Evolutionary conservation across 1,284 basidiomycete genomes (phyloP).

Genomic region (Gomphus sp.): DNA sequence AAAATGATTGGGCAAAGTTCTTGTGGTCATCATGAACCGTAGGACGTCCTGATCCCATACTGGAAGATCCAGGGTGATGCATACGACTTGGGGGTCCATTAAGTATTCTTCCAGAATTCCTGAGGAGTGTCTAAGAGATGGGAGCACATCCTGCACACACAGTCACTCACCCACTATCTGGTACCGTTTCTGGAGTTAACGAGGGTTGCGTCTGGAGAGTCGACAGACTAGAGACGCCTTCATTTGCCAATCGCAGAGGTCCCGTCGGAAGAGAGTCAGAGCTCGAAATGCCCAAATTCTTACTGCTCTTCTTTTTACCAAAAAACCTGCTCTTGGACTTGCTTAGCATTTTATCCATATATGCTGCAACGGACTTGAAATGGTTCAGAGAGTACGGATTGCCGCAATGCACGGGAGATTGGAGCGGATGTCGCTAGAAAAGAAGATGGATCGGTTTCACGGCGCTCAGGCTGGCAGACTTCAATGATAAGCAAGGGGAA

Average conservation of each 20-base stretch:
- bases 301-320: slow-evolving; percentile 1
- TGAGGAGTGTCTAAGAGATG: neutral
- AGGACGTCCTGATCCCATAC: neutral
- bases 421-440: neutral
- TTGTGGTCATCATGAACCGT: neutral
- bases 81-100: neutral
- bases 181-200: neutral
- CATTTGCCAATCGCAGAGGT: neutral
- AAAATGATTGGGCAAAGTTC: neutral
- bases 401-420: neutral
- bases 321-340: slow-evolving; percentile 3
- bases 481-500: neutral
- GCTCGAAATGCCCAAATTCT: neutral
- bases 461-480: neutral
- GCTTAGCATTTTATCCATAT: neutral
- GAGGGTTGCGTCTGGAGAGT: neutral
- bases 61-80: neutral
- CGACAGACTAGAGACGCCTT: neutral
- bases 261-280: neutral
- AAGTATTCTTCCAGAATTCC: neutral
- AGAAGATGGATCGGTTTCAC: neutral
- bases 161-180: neutral
- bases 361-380: neutral
- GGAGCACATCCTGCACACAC: neutral
- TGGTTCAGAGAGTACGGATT: neutral